A percentile compares a stretch with the other conserved stretches of the same genome.
Conservation (phyloP, 345 rosid genomes). For the Streptanthus diversifolius region DNA sequence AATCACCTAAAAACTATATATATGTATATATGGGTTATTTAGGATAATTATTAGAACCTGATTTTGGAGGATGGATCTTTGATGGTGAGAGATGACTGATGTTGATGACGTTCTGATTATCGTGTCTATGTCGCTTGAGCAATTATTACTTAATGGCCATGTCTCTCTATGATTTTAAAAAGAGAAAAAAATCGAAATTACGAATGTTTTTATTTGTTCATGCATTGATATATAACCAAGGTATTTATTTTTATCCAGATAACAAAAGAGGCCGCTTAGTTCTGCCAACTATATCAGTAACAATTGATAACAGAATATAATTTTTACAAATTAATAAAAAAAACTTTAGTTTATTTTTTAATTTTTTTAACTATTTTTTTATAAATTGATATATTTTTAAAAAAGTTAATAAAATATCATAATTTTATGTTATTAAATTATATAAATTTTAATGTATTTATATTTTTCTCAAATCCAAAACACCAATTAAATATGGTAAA, state of each 20-base stretch:
- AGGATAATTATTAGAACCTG: constrained; percentile 24
- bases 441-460: background rate
- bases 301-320: background rate
- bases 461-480: background rate
- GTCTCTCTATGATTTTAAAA: constrained; percentile 24
- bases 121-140: constrained; percentile 30
- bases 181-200: background rate
- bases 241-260: background rate
- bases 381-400: background rate
- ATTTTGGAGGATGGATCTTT: constrained; percentile 25
- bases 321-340: background rate
- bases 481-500: background rate
- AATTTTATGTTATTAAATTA: too few species aligned
- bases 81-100: constrained; percentile 28
- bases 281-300: background rate
- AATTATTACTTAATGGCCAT: constrained; percentile 28
- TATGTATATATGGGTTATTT: constrained; percentile 15
- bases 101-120: constrained; percentile 32
- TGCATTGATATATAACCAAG: background rate
- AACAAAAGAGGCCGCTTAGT: background rate
- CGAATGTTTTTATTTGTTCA: background rate
- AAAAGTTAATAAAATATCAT: background rate
- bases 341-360: too few species aligned
- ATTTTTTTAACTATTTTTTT: background rate
- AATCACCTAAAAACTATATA: background rate